Evolutionary conservation across 805 yeast species (phyloP).

Genomic region (Candida corydali): DNA sequence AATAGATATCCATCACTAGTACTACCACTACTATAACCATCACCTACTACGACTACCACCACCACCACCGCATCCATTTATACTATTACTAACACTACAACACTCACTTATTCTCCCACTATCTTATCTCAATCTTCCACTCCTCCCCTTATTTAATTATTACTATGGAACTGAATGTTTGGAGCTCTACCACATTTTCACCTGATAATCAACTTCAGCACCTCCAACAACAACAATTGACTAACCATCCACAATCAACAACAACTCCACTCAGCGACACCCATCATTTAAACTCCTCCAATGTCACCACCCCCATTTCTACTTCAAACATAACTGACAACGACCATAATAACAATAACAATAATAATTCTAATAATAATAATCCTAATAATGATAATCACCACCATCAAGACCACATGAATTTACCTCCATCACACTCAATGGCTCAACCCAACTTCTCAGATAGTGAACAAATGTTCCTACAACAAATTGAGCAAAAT

Average conservation of each 20-base stretch:
- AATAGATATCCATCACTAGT: too few relatives aligned
- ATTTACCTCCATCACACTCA: background rate
- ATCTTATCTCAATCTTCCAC: too few relatives aligned
- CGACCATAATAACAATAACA: background rate
- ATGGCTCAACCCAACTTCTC: slow-evolving; percentile 13
- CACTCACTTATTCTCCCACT: too few relatives aligned
- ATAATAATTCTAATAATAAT: slow-evolving; percentile 3
- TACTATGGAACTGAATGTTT: slow-evolving; percentile 10
- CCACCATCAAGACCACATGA: background rate
- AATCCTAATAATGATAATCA: slow-evolving; percentile 1
- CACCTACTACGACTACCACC: too few relatives aligned
- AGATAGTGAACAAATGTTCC: slow-evolving; percentile 22
- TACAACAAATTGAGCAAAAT: slow-evolving; percentile 27
- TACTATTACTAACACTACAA: too few relatives aligned
- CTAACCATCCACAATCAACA: slow-evolving; percentile 3
- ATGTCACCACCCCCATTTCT: background rate
- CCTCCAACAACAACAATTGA: slow-evolving; percentile 9
- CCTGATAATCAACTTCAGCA: slow-evolving; percentile 6
- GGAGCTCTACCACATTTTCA: slow-evolving; percentile 10
- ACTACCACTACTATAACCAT: too few relatives aligned
- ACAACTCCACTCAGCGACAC: slow-evolving; percentile 1
- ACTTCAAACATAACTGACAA: slow-evolving; percentile 1
- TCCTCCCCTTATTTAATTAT: background rate
- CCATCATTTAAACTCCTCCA: background rate
- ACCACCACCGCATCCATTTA: too few relatives aligned